Evolutionary conservation across 108 stramenopile genomes (phyloP), one percentile per base, ranked within the genome.

Genomic region (Cylindrotheca closterium): DNA sequence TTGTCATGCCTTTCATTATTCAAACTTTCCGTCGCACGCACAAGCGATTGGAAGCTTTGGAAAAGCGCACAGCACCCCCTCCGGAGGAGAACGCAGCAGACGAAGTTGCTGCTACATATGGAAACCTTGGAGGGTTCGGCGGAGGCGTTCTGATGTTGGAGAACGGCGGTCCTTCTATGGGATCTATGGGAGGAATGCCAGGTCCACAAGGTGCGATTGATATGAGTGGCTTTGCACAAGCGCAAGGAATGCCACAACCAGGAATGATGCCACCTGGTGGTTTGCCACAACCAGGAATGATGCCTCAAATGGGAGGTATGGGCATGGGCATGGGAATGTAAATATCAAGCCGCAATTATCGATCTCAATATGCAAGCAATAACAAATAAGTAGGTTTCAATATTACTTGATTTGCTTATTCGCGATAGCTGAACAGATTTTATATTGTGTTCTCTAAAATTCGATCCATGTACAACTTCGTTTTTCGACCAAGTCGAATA

Each of bases 1-100:
- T 89, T 75, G 85, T 93, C 57, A 98, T 98, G 97, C 99, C 99
- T 22, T 99, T 89, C 84, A 78, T 99, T 64, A 92, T 99, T 51
- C 98, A 99, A 80, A 97, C 93, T 48, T 80, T 98, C 80, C 86
- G 92, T 37, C 86, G 96, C 62, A 91, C 96, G 15, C 79, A 90
- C 71, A 80, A 80, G 32, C 78, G 88, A 30, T 67, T 99, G 56
- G 77, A 87, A 59, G 91, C 58, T 5, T 73, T 99, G 68, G 98
- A 99, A 47, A 86, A 92, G 51, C 92, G 96, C 55, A 97, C 97
- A 10, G 91, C 88, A 52, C 90, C 90, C 37, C 86, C 92, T 0
- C 82, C 92, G 76, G 91, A 90, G 62, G 92, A 92, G 28, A 83
- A 81, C 19, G 80, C 83, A 15, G 82, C 81, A 21, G 79, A 93